These are phyloP conservation scores for Kondoa malvinella DNA, from an alignment of 768 basidiomycete genomes.

Conservation along the genomic window DNA sequence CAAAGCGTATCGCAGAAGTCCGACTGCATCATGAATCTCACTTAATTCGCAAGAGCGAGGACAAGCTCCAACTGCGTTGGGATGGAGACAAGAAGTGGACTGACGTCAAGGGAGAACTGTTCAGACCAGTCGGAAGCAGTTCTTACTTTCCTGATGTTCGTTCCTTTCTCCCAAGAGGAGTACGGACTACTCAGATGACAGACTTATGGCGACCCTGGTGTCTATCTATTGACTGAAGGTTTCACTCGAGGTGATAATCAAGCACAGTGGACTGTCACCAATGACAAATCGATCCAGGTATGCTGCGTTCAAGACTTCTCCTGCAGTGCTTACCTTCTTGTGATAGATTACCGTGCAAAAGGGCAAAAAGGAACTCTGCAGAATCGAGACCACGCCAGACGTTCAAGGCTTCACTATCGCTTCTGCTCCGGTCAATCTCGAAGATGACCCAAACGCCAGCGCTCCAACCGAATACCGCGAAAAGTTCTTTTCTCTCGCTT, in stretches of 20 bases:
- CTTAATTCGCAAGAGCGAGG: not conserved
- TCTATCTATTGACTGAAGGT: not conserved
- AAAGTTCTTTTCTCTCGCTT: not conserved
- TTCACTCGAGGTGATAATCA: not conserved
- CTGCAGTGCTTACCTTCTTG: not conserved
- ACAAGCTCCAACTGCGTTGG: not conserved
- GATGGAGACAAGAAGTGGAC: not conserved
- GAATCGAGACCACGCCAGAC: not conserved
- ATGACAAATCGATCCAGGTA: not conserved
- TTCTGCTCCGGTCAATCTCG: not conserved
- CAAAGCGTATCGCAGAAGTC: not conserved
- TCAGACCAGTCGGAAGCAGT: not conserved
- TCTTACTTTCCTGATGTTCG: not conserved
- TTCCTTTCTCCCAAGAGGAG: too few species aligned
- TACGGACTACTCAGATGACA: too few species aligned
- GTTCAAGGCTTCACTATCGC: not conserved
- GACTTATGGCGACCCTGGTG: not conserved
- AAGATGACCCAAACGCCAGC: not conserved
- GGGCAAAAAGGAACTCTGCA: not conserved
- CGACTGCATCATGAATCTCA: not conserved
- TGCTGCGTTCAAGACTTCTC: not conserved
- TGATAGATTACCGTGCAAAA: not conserved
- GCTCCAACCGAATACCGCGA: not conserved
- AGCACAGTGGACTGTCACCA: not conserved
- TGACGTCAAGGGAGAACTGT: not conserved